phyloP scores from a whole-genome alignment of 257 asterid species.

The Solanum chiquidenum region DNA sequence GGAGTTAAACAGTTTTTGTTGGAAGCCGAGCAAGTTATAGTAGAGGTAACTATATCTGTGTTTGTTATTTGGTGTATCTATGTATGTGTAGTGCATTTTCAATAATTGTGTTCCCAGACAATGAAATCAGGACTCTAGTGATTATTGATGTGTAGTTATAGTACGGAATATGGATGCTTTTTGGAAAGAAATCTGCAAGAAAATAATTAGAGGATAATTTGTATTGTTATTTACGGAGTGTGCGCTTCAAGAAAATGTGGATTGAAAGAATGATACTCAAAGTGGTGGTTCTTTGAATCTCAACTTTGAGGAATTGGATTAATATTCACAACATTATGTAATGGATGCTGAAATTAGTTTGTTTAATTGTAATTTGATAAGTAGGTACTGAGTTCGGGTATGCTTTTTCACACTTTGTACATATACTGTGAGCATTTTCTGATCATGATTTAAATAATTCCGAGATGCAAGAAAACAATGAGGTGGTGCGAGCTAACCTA shows the following conservation, averaged over 20 bases:
- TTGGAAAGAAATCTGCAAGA: background rate
- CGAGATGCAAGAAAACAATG: background rate
- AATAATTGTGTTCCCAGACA: background rate
- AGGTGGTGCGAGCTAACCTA: background rate
- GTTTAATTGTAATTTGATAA: background rate
- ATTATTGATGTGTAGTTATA: background rate
- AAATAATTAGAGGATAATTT: background rate
- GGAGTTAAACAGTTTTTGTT: constrained; percentile 55
- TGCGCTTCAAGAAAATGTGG: background rate
- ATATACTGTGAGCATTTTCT: background rate
- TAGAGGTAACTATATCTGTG: constrained; percentile 36
- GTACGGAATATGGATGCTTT: background rate
- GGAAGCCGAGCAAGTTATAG: constrained; percentile 58
- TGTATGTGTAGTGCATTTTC: background rate
- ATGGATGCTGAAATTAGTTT: background rate
- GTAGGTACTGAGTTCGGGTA: background rate
- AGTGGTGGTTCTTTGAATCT: background rate
- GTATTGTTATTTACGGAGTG: background rate
- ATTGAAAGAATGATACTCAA: background rate
- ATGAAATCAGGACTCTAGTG: background rate
- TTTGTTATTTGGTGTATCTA: background rate
- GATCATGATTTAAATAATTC: background rate
- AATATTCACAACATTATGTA: background rate
- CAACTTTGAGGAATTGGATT: background rate
- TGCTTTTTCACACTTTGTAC: background rate